A percentile compares a stretch with the other conserved stretches of the same genome.
phyloP scores from a whole-genome alignment of 2,329 filamentous ascomycete species.

The Alternaria ventricosa region DNA sequence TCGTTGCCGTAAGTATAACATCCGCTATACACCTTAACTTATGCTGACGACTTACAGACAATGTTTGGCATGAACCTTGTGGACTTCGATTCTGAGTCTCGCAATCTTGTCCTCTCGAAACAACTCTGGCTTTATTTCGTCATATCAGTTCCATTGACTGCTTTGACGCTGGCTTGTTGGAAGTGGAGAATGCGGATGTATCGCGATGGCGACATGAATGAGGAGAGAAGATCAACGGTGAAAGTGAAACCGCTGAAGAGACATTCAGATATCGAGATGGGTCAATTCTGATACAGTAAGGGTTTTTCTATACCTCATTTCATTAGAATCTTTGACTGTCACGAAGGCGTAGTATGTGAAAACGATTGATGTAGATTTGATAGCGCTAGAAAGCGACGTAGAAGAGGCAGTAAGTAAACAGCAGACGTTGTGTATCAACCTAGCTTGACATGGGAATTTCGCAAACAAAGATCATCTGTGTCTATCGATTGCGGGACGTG shows the following conservation, averaged over 20 bases:
- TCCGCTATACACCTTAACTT: too few relatives aligned
- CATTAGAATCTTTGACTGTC: too few relatives aligned
- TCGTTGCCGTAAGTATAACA: not conserved
- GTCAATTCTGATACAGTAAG: not conserved
- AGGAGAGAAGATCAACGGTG: rapidly evolving
- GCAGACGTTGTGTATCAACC: too few relatives aligned
- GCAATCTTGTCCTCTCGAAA: not conserved
- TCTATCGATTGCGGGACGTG: too few relatives aligned
- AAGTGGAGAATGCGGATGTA: not conserved
- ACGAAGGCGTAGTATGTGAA: too few relatives aligned
- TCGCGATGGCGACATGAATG: not conserved
- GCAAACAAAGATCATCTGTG: too few relatives aligned
- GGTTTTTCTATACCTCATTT: too few relatives aligned
- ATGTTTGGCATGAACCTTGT: not conserved
- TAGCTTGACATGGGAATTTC: too few relatives aligned
- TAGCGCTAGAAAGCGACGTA: too few relatives aligned
- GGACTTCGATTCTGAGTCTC: not conserved
- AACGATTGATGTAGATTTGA: too few relatives aligned
- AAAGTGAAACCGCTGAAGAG: rapidly evolving
- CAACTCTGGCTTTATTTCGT: not conserved
- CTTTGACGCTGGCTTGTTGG: not conserved
- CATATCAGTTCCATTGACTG: not conserved
- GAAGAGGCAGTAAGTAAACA: too few relatives aligned
- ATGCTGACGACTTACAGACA: not conserved
- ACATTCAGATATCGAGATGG: not conserved